Conservation (phyloP, 129 eudicot genomes). For the Mikania micrantha region DNA sequence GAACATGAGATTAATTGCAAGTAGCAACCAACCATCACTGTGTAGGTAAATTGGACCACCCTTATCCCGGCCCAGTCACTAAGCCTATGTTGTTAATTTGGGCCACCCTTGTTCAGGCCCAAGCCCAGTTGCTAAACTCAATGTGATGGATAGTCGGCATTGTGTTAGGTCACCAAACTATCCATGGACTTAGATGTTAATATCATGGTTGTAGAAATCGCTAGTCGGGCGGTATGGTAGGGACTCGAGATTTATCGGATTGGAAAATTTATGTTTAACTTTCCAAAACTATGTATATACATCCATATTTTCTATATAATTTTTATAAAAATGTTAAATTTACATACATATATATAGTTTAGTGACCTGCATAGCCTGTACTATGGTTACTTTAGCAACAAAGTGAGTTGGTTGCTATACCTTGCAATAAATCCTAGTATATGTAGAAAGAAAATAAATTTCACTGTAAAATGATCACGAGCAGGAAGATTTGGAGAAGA, state of each 20-base stretch:
- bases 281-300: no score
- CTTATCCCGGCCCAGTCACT: no score
- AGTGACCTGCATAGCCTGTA: not conserved
- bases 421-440: not conserved
- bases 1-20: not conserved
- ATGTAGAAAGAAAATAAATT: not conserved
- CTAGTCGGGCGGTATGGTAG: no score
- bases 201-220: no score
- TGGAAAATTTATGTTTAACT: no score
- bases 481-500: conserved; percentile 79
- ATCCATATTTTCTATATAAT: no score
- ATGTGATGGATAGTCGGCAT: not conserved
- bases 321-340: no score
- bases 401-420: not conserved
- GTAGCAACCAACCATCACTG: not conserved
- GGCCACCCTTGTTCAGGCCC: no score
- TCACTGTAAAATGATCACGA: not conserved
- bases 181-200: not conserved
- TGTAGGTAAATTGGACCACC: not conserved
- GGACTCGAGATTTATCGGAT: no score
- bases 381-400: not conserved
- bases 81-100: no score
- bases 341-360: no score
- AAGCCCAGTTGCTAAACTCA: no score
- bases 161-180: not conserved